Evolutionary conservation across 2,329 filamentous ascomycete genomes (phyloP).

Genomic region (Cladophialophora exuberans): DNA sequence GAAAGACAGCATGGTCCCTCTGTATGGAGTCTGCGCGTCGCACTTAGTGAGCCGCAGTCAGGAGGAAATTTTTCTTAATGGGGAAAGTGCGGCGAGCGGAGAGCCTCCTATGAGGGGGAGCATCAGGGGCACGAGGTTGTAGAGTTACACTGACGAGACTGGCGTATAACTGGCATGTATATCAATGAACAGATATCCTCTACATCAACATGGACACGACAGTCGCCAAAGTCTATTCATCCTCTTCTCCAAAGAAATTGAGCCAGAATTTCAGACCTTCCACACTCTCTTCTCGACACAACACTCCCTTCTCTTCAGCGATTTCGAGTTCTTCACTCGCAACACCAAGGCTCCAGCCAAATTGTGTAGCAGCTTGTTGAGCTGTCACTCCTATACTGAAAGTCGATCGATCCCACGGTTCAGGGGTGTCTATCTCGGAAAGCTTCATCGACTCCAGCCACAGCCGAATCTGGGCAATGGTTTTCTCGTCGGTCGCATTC

Average conservation of each 20-base stretch:
- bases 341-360: conserved; percentile 96
- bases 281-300: conserved; percentile 90
- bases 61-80: conserved; percentile 2
- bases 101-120: no score
- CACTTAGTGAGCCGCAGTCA: conserved; percentile 1
- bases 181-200: no score
- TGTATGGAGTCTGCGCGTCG: neutral
- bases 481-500: conserved; percentile 89
- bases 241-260: conserved; percentile 58
- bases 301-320: conserved; percentile 85
- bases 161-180: neutral
- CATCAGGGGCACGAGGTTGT: no score
- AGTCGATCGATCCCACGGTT: conserved; percentile 72
- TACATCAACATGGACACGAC: no score
- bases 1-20: neutral
- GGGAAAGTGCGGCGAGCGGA: conserved; percentile 25
- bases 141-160: no score
- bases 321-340: conserved; percentile 95
- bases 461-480: conserved; percentile 71
- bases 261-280: conserved; percentile 94
- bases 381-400: conserved; percentile 88
- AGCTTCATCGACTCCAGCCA: conserved; percentile 76
- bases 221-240: no score
- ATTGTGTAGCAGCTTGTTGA: conserved; percentile 83
- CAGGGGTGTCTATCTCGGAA: conserved; percentile 52